Evolutionary conservation across 352 stramenopile genomes (phyloP).

Genomic region (Plasmopara halstedii): DNA sequence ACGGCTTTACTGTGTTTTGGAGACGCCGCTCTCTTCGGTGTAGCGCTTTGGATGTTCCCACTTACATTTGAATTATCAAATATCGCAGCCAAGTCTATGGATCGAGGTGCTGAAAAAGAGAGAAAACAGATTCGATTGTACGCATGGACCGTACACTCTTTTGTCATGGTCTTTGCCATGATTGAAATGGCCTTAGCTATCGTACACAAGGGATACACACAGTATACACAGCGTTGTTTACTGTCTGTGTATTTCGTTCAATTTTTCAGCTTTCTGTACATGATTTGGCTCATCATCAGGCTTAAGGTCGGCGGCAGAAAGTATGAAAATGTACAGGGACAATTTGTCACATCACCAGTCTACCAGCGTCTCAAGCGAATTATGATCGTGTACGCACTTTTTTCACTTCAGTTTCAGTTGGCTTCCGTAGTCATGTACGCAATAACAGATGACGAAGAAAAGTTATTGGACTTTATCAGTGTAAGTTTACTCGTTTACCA

Average conservation of each 20-base stretch:
- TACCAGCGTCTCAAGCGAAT: constrained; percentile 64
- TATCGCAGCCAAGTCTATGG: constrained; percentile 43
- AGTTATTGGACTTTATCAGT: constrained; percentile 34
- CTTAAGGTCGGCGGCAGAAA: constrained; percentile 47
- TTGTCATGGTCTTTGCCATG: constrained; percentile 21
- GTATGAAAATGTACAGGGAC: constrained; percentile 57
- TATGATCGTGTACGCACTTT: constrained; percentile 58
- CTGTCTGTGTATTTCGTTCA: constrained; percentile 40
- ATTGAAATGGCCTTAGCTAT: constrained; percentile 28
- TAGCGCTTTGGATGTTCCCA: constrained; percentile 44
- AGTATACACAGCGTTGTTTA: constrained; percentile 35
- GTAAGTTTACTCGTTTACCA: constrained; percentile 36
- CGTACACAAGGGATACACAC: constrained; percentile 33
- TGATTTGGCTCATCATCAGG: constrained; percentile 31
- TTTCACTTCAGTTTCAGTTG: constrained; percentile 54
- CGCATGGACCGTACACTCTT: constrained; percentile 19
- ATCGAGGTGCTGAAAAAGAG: constrained; percentile 37
- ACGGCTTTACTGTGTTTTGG: constrained; percentile 29
- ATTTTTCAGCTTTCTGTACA: constrained; percentile 44
- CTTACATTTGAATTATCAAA: constrained; percentile 39
- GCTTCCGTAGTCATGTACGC: constrained; percentile 42
- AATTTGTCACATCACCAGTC: constrained; percentile 55
- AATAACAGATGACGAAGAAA: constrained; percentile 15
- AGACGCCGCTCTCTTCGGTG: constrained; percentile 31
- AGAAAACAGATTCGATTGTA: constrained; percentile 28